phyloP scores from a whole-genome alignment of 169 alveolate species.

The Theileria sp. region DNA sequence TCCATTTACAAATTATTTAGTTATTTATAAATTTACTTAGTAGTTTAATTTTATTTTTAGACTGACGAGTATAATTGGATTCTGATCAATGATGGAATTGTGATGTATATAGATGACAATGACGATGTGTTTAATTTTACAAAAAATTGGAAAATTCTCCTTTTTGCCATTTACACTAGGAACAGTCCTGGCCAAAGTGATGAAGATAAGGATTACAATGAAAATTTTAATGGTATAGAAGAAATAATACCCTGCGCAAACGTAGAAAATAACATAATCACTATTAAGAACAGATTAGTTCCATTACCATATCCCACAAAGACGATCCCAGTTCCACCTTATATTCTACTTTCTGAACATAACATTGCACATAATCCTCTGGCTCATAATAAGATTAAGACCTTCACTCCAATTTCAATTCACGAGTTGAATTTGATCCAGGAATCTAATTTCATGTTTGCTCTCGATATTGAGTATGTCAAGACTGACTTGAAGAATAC shows the following conservation, averaged over 20 bases:
- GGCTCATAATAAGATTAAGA: slow-evolving; percentile 52
- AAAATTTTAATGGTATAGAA: slow-evolving; percentile 11
- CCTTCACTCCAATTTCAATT: slow-evolving; percentile 52
- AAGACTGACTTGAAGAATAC: slow-evolving; percentile 30
- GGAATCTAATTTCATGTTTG: slow-evolving; percentile 35
- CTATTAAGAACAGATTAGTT: slow-evolving; percentile 56
- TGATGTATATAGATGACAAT: slow-evolving; percentile 20
- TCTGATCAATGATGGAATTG: slow-evolving; percentile 54
- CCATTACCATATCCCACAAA: slow-evolving; percentile 58
- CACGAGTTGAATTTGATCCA: slow-evolving; percentile 43
- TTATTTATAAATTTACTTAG: too few relatives aligned
- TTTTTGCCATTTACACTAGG: slow-evolving; percentile 42
- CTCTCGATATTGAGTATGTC: slow-evolving; percentile 67
- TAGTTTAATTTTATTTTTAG: neutral
- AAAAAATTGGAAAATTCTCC: slow-evolving; percentile 44
- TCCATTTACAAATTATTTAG: too few relatives aligned
- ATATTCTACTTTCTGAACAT: slow-evolving; percentile 48
- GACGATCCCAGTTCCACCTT: slow-evolving; percentile 53
- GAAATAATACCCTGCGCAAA: slow-evolving; percentile 27
- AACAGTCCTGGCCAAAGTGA: neutral
- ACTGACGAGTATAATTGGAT: slow-evolving; percentile 45
- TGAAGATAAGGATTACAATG: neutral
- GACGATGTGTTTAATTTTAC: slow-evolving; percentile 39
- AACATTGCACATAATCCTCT: slow-evolving; percentile 66
- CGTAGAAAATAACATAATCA: slow-evolving; percentile 29